Evolutionary conservation across 1,284 basidiomycete genomes (phyloP), one percentile per base, ranked within the genome.

Genomic region (Apiotrichum laibachii): DNA sequence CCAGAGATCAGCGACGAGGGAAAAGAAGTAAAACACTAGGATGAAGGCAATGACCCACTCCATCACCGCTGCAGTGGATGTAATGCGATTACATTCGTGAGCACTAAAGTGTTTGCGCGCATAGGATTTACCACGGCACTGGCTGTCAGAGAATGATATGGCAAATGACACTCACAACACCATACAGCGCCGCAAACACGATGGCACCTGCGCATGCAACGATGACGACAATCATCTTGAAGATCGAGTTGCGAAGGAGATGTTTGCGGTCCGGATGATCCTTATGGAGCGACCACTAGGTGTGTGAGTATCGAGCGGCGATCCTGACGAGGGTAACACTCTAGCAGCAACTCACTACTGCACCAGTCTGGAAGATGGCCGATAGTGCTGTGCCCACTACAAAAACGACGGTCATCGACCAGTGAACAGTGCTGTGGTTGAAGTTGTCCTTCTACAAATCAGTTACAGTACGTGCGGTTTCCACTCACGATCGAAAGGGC

Each of bases 351-450:
- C 74, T 70, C 55, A 79, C 75, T 40, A 82, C 67, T 64, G 83
- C 79, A 35, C 75, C 69, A 2, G 78, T 76, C 63, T 83, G 82
- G 68, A 79, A 79, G 47, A 80, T 72, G 35, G 81, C 81, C 15
- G 77, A 78, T 16, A 83, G 57, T 16, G 80, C 81, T 12, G 80
- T 73, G 54, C 74, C 75, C 37, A 80, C 75, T 56, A 83, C 72
- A 64, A 83, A 83, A 51, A 82, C 70, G 18, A 77, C 58, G 0
- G 82, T 79, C 75, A 81, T 79, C 33, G 68, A 66, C 81, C 81
- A 82, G 66, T 83, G 82, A 2, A 80, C 72, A 0, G 56, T 76
- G 16, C 72, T 69, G 67, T 81, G 76, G 65, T 77, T 65, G 69
- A 77, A 79, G 2, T 76, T 73, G 63, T 81, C 73, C 35, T 31